These are phyloP conservation scores for Arthrobotrys sinensis DNA, from an alignment of 2,329 filamentous ascomycete genomes.

Conservation along the genomic window DNA sequence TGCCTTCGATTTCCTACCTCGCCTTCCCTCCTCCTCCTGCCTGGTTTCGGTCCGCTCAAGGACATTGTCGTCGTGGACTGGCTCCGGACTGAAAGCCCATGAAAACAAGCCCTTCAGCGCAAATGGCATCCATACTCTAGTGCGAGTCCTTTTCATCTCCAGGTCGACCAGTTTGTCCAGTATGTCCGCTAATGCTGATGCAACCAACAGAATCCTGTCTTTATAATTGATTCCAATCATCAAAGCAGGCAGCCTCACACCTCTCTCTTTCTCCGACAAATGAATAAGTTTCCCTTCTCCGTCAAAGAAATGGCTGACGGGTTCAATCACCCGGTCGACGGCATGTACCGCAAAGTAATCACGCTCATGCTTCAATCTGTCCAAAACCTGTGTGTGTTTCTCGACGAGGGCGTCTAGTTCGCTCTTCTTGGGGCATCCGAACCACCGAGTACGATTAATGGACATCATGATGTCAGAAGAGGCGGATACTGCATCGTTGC, in stretches of 20 bases:
- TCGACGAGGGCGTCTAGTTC: constrained; percentile 64
- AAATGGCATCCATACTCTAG: constrained; percentile 69
- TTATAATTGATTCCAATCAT: constrained; percentile 71
- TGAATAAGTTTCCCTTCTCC: constrained; percentile 65
- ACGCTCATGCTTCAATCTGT: constrained; percentile 65
- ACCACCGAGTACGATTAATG: constrained; percentile 49
- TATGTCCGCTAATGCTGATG: constrained; percentile 66
- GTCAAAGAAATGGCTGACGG: constrained; percentile 69
- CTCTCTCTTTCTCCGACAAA: constrained; percentile 65
- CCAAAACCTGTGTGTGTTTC: constrained; percentile 65
- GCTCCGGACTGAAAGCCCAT: constrained; percentile 67
- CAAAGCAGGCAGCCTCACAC: constrained; percentile 67
- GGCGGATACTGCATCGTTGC: constrained; percentile 31
- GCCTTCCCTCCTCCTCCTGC: constrained; percentile 37
- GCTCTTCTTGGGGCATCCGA: constrained; percentile 39
- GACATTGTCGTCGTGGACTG: constrained; percentile 52
- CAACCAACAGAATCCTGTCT: constrained; percentile 67
- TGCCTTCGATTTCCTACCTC: constrained; percentile 61
- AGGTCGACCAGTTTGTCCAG: constrained; percentile 67
- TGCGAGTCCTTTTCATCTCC: constrained; percentile 66
- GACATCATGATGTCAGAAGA: constrained; percentile 45
- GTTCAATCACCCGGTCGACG: constrained; percentile 68
- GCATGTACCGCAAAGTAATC: constrained; percentile 65
- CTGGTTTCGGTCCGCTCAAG: constrained; percentile 55
- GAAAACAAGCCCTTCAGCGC: constrained; percentile 67